A percentile compares a stretch with the other conserved stretches of the same genome.
Conservation (phyloP, 495 filamentous ascomycete species). For the Talaromyces proteolyticus region DNA sequence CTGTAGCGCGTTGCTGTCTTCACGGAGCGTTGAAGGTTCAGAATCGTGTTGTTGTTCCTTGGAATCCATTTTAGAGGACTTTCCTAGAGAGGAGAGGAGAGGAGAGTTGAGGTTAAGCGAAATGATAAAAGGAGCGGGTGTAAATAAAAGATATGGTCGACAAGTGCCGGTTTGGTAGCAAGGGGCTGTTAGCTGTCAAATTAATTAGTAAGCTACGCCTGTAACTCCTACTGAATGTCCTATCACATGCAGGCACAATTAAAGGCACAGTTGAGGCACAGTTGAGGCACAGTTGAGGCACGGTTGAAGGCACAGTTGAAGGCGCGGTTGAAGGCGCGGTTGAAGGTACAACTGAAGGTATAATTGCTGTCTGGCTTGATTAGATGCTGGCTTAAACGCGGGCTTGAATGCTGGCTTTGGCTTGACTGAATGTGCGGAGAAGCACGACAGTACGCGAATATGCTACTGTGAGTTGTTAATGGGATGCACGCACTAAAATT, state of each 20-base stretch:
- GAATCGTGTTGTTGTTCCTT: conserved; percentile 1
- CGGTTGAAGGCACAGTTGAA: too few species aligned
- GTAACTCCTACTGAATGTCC: neutral
- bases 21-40: neutral
- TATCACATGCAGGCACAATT: neutral
- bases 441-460: too few species aligned
- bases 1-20: conserved; percentile 1
- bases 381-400: too few species aligned
- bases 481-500: neutral
- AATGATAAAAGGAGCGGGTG: neutral
- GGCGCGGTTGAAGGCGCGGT: too few species aligned
- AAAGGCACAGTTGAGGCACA: neutral
- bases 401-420: too few species aligned
- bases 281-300: too few species aligned
- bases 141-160: neutral
- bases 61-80: neutral
- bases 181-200: neutral
- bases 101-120: neutral
- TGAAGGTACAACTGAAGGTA: too few species aligned
- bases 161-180: neutral
- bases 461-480: too few species aligned
- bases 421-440: too few species aligned
- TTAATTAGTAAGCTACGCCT: neutral
- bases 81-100: conserved; percentile 1
- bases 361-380: too few species aligned